Conservation (phyloP, 2,329 filamentous ascomycete species). For the Ophiostoma sp. region DNA sequence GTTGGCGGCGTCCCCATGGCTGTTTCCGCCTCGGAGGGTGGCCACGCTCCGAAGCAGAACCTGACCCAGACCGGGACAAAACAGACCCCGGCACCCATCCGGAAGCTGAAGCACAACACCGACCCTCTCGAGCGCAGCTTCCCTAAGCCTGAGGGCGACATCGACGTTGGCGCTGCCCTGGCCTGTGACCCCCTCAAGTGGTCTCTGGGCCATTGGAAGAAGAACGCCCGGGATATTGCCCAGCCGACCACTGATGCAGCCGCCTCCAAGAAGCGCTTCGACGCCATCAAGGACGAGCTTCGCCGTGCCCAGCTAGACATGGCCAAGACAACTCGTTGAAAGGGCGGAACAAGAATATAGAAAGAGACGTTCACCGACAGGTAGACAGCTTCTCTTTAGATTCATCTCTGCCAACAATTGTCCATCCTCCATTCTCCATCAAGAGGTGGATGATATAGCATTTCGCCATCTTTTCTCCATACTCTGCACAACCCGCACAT, state of each 20-base stretch:
- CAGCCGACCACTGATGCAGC: slow-evolving; percentile 37
- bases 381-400: neutral
- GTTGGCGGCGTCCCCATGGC: slow-evolving; percentile 13
- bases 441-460: neutral
- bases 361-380: neutral
- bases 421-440: neutral
- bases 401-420: neutral
- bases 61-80: neutral
- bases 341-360: neutral
- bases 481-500: neutral
- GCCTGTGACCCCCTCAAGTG: slow-evolving; percentile 43
- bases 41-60: neutral
- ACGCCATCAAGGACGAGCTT: slow-evolving; percentile 50
- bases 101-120: slow-evolving; percentile 12
- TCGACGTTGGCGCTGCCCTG: slow-evolving; percentile 47
- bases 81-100: neutral
- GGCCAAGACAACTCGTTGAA: slow-evolving; percentile 9
- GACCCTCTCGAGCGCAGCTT: slow-evolving; percentile 44
- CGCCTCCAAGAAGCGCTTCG: slow-evolving; percentile 40
- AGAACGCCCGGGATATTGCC: slow-evolving; percentile 35
- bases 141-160: slow-evolving; percentile 43
- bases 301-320: slow-evolving; percentile 41
- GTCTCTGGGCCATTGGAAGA: slow-evolving; percentile 43
- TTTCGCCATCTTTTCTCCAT: neutral
- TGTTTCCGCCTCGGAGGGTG: neutral